Conservation (phyloP, 768 basidiomycete species). For the Collybia nuda region DNA sequence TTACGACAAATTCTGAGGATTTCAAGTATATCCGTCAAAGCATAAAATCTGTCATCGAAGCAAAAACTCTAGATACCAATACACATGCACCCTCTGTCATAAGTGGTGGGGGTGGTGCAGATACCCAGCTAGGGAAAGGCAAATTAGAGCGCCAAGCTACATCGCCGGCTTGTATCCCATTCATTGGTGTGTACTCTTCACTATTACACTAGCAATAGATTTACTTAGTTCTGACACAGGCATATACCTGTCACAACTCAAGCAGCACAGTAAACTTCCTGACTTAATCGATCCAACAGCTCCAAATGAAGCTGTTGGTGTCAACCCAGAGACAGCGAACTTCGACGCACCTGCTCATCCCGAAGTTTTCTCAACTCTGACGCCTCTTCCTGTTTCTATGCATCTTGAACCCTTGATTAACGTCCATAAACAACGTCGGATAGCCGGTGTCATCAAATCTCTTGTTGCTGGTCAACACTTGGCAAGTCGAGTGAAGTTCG, state of each 20-base stretch:
- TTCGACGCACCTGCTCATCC: slow-evolving; percentile 74
- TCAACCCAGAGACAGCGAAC: slow-evolving; percentile 60
- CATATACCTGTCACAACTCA: slow-evolving; percentile 73
- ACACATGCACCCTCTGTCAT: slow-evolving; percentile 55
- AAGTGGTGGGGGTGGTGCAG: slow-evolving; percentile 41
- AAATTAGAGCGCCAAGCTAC: slow-evolving; percentile 36
- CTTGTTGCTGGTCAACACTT: slow-evolving; percentile 83
- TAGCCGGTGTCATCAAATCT: slow-evolving; percentile 78
- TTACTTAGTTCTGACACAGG: slow-evolving; percentile 37
- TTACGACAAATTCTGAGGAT: slow-evolving; percentile 62
- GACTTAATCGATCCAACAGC: slow-evolving; percentile 84
- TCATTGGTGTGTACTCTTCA: slow-evolving; percentile 58
- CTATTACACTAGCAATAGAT: background rate
- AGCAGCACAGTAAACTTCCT: slow-evolving; percentile 64
- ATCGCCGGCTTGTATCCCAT: slow-evolving; percentile 72
- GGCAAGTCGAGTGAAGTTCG: slow-evolving; percentile 68
- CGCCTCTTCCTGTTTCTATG: slow-evolving; percentile 73
- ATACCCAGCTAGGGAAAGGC: slow-evolving; percentile 34
- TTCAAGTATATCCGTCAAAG: slow-evolving; percentile 75
- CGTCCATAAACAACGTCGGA: slow-evolving; percentile 83
- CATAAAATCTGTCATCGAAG: slow-evolving; percentile 62
- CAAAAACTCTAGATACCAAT: slow-evolving; percentile 55
- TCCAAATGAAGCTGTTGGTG: slow-evolving; percentile 63
- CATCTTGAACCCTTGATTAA: slow-evolving; percentile 85
- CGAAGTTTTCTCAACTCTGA: slow-evolving; percentile 74